Evolutionary conservation across 169 alveolate genomes (phyloP).

Genomic region (Blepharisma undulans): DNA sequence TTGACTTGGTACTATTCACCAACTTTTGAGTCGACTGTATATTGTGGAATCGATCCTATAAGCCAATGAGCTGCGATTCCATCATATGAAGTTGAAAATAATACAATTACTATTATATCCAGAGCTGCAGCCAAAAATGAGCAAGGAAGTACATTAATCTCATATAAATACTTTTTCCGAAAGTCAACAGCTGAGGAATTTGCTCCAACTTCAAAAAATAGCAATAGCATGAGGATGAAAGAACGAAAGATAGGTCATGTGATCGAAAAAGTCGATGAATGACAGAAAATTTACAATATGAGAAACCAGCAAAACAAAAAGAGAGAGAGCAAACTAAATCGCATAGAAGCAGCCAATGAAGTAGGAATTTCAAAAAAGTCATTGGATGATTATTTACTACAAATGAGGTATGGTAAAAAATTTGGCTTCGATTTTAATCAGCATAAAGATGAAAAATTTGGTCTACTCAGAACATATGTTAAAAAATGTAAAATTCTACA

Average conservation of each 20-base stretch:
- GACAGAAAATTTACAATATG: slow-evolving; percentile 78
- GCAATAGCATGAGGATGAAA: slow-evolving; percentile 56
- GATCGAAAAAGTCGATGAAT: slow-evolving; percentile 71
- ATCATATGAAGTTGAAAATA: neutral
- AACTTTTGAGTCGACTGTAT: slow-evolving; percentile 20
- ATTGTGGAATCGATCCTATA: slow-evolving; percentile 55
- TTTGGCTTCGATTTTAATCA: slow-evolving; percentile 84
- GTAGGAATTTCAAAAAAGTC: slow-evolving; percentile 79
- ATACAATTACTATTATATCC: neutral
- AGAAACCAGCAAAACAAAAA: slow-evolving; percentile 50
- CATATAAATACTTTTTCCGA: neutral
- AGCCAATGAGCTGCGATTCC: slow-evolving; percentile 39
- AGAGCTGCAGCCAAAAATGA: neutral
- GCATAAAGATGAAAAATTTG: slow-evolving; percentile 84
- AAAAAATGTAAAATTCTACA: slow-evolving; percentile 65
- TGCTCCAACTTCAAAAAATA: neutral
- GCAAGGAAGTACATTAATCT: neutral
- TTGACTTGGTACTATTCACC: slow-evolving; percentile 44
- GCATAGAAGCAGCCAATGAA: slow-evolving; percentile 73
- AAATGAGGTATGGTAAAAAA: slow-evolving; percentile 80
- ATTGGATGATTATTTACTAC: slow-evolving; percentile 80
- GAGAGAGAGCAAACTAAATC: slow-evolving; percentile 57
- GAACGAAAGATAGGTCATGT: slow-evolving; percentile 74
- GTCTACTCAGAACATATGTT: slow-evolving; percentile 81
- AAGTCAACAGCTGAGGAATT: neutral